Conservation (phyloP, 148 eudicot genomes). For the Linanthus parryae region DNA sequence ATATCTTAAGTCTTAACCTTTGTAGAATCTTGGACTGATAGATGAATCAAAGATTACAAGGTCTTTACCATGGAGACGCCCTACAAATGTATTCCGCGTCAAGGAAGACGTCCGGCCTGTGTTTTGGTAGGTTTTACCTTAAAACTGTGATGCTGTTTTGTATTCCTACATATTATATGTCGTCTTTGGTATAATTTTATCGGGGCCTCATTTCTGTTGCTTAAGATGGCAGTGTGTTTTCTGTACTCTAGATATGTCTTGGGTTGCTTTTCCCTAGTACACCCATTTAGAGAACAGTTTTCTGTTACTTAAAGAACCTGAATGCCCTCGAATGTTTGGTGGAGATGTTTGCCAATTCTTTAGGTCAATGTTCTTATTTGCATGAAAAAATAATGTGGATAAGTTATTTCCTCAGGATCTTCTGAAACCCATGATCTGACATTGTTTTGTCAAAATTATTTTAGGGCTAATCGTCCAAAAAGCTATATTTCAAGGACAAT, state of each 20-base stretch:
- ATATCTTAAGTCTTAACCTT: conserved; percentile 1
- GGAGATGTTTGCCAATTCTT: no score
- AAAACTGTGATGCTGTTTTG: conserved; percentile 4
- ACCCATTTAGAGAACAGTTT: no score
- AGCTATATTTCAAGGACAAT: conserved; percentile 80
- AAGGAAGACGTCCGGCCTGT: conserved; percentile 96
- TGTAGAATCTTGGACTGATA: conserved; percentile 94
- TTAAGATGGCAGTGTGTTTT: no score
- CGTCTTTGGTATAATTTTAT: neutral
- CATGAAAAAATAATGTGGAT: no score
- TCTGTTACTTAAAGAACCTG: no score
- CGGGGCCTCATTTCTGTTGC: neutral
- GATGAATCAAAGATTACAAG: conserved; percentile 83
- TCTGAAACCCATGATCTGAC: conserved; percentile 7
- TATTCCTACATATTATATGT: neutral
- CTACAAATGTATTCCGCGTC: conserved; percentile 67
- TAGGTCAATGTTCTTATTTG: no score
- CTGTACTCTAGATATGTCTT: no score
- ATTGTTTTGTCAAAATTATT: conserved; percentile 15
- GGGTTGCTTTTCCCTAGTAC: no score
- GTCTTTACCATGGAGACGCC: conserved; percentile 86
- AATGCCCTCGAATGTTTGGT: no score
- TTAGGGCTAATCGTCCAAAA: conserved; percentile 97
- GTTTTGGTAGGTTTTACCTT: conserved; percentile 56
- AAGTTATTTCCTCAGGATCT: no score